Base-by-base conservation (phyloP, 2,329 filamentous ascomycete species). In the Cladophialophora psammophila region DNA sequence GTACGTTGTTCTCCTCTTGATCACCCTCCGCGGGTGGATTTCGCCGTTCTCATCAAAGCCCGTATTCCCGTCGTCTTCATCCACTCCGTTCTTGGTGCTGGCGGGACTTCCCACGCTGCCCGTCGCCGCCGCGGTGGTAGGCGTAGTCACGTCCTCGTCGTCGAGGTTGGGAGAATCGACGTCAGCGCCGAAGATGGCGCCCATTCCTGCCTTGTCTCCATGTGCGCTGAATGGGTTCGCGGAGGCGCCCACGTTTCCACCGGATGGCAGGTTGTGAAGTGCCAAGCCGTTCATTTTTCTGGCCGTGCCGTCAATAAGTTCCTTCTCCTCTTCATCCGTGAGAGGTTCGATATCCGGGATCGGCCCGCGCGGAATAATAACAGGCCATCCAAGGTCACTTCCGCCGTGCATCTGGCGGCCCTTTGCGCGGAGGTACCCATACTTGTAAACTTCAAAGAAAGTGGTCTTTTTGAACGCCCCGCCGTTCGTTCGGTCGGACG, bases 401-500 rank as follows among this genome's bases (percentile, higher is more conserved):
- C 63, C 59, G 34, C 69, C 64, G 50, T 65, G 53, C 10, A 68
- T 42, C 56, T 68, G 67, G 12, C 72, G 71, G 12, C 45, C 52
- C 20, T 64, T 68, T 0, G 72, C 68, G 20, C 62, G 63, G 38
- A 71, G 45, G 62, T 73, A 73, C 50, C 71, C 72, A 18, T 69
- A 67, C 57, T 73, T 72, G 63, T 74, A 74, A 54, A 76, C 67
- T 60, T 80, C 75, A 67, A 83, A 82, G 67, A 77, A 73, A 1
- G 80, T 83, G 18, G 81, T 83, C 50, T 79, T 76, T 68, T 76
- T 79, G 68, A 83, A 84, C 2, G 79, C 80, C 2, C 76, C 76
- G 5, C 78, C 77, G 52, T 77, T 78, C 5, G 80, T 82, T 63
- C 74, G 73, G 45, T 79, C 77, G 1, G 76, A 78, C 40, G 68